Conservation (phyloP, 2,329 filamentous ascomycete genomes). For the Helicocarpus griseus region DNA sequence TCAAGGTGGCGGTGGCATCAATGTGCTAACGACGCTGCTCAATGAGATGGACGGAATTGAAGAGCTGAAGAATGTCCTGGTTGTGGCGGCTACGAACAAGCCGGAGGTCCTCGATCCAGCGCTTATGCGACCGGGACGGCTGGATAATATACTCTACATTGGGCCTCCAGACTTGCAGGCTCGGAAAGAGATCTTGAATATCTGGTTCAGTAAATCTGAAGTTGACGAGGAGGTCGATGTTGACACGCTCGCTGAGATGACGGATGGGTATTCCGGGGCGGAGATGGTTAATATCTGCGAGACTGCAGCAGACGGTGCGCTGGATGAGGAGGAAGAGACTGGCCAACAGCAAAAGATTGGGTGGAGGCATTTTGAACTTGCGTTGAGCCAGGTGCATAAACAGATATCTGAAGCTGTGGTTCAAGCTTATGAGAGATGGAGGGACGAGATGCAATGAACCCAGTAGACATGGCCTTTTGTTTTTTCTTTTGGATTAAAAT, state of each 20-base stretch:
- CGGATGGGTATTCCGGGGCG: constrained; percentile 75
- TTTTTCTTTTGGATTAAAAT: too few species aligned
- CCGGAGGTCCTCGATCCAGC: constrained; percentile 80
- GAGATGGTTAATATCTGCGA: constrained; percentile 60
- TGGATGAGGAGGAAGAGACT: constrained; percentile 43
- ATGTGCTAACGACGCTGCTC: constrained; percentile 79
- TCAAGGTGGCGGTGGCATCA: constrained; percentile 49
- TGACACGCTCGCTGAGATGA: constrained; percentile 49
- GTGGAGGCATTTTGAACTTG: constrained; percentile 35
- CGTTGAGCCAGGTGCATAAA: constrained; percentile 39
- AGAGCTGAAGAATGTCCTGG: constrained; percentile 67
- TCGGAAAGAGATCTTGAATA: constrained; percentile 63
- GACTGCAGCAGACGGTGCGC: constrained; percentile 40
- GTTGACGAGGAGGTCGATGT: constrained; percentile 57
- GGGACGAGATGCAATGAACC: constrained; percentile 10
- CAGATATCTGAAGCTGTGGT: constrained; percentile 54
- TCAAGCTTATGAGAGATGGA: constrained; percentile 49
- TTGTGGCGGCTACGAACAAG: constrained; percentile 85
- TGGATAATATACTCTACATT: constrained; percentile 79
- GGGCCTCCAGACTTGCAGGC: constrained; percentile 66
- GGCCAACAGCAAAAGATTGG: constrained; percentile 28
- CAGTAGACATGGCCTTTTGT: too few species aligned
- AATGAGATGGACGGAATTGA: constrained; percentile 97
- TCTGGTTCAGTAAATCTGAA: constrained; percentile 54
- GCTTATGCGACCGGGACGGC: constrained; percentile 72